phyloP scores from a whole-genome alignment of 805 yeast genomes.

The Torulaspora delbrueckii region DNA sequence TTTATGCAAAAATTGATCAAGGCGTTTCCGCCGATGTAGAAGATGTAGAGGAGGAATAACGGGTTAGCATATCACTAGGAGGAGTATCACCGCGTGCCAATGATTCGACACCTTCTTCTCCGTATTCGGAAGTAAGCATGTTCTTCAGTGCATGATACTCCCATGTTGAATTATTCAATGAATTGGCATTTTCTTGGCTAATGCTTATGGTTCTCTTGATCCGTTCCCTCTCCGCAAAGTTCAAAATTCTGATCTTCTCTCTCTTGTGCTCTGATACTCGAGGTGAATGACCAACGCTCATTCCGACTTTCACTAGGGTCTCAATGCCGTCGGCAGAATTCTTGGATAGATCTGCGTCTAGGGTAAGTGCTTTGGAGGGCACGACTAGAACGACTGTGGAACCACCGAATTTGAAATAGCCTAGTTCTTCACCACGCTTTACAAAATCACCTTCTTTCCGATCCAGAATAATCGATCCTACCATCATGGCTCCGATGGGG shows the following conservation, averaged over 20 bases:
- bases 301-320: slow-evolving; percentile 83
- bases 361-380: slow-evolving; percentile 44
- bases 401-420: slow-evolving; percentile 95
- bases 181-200: slow-evolving; percentile 20
- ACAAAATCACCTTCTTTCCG: slow-evolving; percentile 56
- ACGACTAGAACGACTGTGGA: slow-evolving; percentile 74
- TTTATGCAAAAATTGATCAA: not conserved
- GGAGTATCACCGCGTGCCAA: slow-evolving; percentile 1
- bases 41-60: slow-evolving; percentile 6
- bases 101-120: slow-evolving; percentile 7
- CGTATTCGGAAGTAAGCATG: slow-evolving; percentile 12
- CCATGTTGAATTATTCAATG: slow-evolving; percentile 27
- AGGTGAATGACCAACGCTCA: slow-evolving; percentile 78
- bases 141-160: slow-evolving; percentile 25
- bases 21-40: slow-evolving; percentile 3
- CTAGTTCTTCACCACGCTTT: slow-evolving; percentile 74
- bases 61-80: slow-evolving; percentile 1
- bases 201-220: slow-evolving; percentile 31
- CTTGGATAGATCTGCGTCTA: slow-evolving; percentile 67
- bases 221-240: slow-evolving; percentile 25
- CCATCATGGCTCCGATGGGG: slow-evolving; percentile 98
- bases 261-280: slow-evolving; percentile 47
- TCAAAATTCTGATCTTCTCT: slow-evolving; percentile 36
- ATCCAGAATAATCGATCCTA: slow-evolving; percentile 78
- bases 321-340: slow-evolving; percentile 72